Conservation (phyloP, 441 rosid species). For the Erodium texanum region DNA sequence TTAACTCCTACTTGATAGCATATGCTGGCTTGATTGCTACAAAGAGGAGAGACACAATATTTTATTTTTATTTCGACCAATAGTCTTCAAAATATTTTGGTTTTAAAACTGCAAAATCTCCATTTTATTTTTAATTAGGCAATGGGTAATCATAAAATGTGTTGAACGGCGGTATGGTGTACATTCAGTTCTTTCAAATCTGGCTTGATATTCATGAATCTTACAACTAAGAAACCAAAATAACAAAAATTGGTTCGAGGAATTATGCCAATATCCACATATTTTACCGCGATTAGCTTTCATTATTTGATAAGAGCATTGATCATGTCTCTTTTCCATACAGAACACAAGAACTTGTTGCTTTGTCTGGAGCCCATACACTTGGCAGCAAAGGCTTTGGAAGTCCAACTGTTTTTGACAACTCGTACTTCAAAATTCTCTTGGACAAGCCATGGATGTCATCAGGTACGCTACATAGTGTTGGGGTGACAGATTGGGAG, state of each 20-base stretch:
- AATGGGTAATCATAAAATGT: not conserved
- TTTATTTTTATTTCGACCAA: not conserved
- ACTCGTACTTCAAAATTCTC: conserved; percentile 74
- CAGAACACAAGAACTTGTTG: conserved; percentile 76
- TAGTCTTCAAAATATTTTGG: not conserved
- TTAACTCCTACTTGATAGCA: not conserved
- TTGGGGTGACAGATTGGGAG: not conserved
- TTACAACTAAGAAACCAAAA: not conserved
- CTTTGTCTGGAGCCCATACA: conserved; percentile 83
- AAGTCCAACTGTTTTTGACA: conserved; percentile 59
- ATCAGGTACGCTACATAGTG: conserved; percentile 34
- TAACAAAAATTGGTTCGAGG: not conserved
- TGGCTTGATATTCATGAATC: not conserved
- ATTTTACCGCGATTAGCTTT: not conserved
- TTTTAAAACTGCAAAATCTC: not conserved
- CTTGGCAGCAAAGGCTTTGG: conserved; percentile 86
- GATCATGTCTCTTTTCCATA: conserved; percentile 4
- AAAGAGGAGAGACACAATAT: not conserved
- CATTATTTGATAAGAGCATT: not conserved
- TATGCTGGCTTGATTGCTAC: not conserved
- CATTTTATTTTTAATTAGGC: not conserved
- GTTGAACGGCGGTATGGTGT: not conserved
- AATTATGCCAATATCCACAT: not conserved
- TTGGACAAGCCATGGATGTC: conserved; percentile 73
- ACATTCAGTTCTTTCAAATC: not conserved